Evolutionary conservation across 2,329 filamentous ascomycete species (phyloP), one percentile per base, ranked within the genome.

Genomic region (Fusarium gaditjirri): DNA sequence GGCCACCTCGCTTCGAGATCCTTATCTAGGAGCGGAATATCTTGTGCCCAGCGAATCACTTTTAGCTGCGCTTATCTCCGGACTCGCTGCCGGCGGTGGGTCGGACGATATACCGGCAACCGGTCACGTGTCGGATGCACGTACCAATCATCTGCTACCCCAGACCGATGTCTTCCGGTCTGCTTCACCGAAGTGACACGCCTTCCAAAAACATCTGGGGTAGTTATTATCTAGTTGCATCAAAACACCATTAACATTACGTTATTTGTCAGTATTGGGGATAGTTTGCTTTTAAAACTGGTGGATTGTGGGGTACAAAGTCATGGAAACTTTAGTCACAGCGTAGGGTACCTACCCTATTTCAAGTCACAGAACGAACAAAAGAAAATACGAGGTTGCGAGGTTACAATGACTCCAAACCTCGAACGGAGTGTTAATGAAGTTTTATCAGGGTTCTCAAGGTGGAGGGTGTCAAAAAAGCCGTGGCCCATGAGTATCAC

Each of bases 121-220:
- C 69, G 69, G 59, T 71, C 69, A 71, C 69, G 69, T 71, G 69
- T 50, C 68, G 57, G 63, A n/a, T 42, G 1, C 27, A 23, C n/a
- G 6, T 29, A 31, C 65, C 65, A 68, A 68, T 62, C 31, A 56
- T 14, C 8, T 31, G 10, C 1, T 58, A 47, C 60, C 52, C 58
- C 68, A 71, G 41, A 67, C 61, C 69, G 69, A 70, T 55, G 52
- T 50, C 43, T 72, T 38, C 59, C 69, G 69, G 59, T 60, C 5
- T 35, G 21, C 35, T 46, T 35, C 39, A 33, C 65, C 66, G 66
- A 70, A 65, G 31, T 23, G 21, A 52, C 39, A 70, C 67, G 66
- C 67, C 66, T 60, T 70, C 66, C 60, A 70, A 70, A 47, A 71
- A 60, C 69, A 70, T 54, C 42, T 47, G 38, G 19, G 52, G 36